Evolutionary conservation across 768 basidiomycete genomes (phyloP), one percentile per base, ranked within the genome.

Genomic region (Kwoniella bestiolae): DNA sequence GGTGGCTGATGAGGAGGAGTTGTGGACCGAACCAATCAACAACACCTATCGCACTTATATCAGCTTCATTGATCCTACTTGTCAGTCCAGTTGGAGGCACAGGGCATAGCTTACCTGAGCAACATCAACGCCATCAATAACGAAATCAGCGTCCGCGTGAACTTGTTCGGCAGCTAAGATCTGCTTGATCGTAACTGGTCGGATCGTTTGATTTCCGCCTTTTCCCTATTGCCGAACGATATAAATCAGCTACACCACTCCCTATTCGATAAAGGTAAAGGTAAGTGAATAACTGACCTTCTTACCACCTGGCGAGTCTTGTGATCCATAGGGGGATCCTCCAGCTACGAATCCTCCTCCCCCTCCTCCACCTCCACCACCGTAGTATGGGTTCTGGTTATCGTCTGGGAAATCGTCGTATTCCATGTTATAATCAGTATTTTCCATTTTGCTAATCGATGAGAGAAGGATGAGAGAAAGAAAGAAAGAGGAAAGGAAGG

Each of bases 61-160:
- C 61, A 63, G 61, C 61, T 56, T 21, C 16, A 9, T n/a, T 16
- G n/a, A n/a, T n/a, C n/a, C n/a, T n/a, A n/a, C n/a, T n/a, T n/a
- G n/a, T n/a, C n/a, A n/a, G n/a, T 16, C 29, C 25, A 11, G 26
- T 23, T 23, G 31, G 4, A 44, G 55, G 26, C 41, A 28, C 0
- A 44, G 50, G 23, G n/a, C n/a, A n/a, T 21, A 35, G 41, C 83
- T 66, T 69, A 91, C 94, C 80, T 92, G 91, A 52, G 90, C 90
- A 63, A 94, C 84, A 67, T 94, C 90, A 3, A 85, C 82, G 29
- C 88, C 90, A 63, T 93, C 93, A 34, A 98, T 84, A 65, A 84
- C 84, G 88, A 92, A 96, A 63, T 94, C 92, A 2, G 91, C 89
- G 70, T 97, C 94, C 1, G 89, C 84, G 76, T 95, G 91, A 5